Conservation (phyloP, 2,329 filamentous ascomycete species). For the Trichoderma asperellum region DNA sequence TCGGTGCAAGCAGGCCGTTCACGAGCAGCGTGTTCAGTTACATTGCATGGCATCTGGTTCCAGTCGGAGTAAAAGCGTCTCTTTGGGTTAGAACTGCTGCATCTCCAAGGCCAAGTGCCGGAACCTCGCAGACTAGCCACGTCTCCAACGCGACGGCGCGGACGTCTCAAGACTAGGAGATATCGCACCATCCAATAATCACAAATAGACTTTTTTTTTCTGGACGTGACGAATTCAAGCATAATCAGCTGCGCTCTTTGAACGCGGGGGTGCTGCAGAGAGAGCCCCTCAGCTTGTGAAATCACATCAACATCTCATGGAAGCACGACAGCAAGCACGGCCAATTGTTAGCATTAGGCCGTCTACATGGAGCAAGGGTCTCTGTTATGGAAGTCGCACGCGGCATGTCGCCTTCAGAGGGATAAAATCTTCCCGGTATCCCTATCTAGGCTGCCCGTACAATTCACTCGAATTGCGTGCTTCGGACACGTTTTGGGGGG, state of each 20-base stretch:
- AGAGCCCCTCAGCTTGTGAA: background rate
- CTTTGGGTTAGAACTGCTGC: background rate
- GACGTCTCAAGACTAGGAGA: background rate
- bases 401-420: background rate
- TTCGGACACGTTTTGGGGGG: background rate
- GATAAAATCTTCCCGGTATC: conserved; percentile 9
- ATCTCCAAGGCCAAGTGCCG: background rate
- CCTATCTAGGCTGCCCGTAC: background rate
- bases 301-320: conserved; percentile 17
- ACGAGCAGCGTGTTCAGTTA: background rate
- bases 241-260: conserved; percentile 9
- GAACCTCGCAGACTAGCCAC: conserved; percentile 13
- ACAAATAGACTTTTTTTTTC: conserved; percentile 1
- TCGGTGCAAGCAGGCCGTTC: conserved; percentile 1
- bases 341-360: background rate
- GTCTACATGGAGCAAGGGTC: background rate
- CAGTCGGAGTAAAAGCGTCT: background rate
- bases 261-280: background rate
- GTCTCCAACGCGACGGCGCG: conserved; percentile 21
- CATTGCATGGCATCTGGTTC: conserved; percentile 10
- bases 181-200: conserved; percentile 25
- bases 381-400: conserved; percentile 2
- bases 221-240: background rate
- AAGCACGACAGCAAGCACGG: conserved; percentile 22
- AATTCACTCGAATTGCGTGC: conserved; percentile 14